Percentiles rank a stretch among this genome's conserved stretches.
Conservation (phyloP, 169 alveolate genomes). For the Plasmodium reichenowi region DNA sequence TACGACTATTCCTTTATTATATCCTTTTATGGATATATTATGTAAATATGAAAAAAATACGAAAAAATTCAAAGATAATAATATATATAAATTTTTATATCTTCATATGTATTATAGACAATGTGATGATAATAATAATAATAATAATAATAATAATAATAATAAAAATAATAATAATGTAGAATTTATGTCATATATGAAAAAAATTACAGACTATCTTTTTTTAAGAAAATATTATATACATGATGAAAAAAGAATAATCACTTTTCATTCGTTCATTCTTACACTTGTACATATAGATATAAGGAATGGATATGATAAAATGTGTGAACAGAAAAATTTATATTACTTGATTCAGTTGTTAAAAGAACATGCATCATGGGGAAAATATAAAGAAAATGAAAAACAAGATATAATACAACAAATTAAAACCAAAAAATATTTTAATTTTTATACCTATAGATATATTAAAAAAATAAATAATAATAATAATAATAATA, state of each 20-base stretch:
- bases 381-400: background rate
- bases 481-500: background rate
- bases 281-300: constrained; percentile 42
- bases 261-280: constrained; percentile 42
- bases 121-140: background rate
- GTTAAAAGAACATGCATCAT: background rate
- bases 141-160: background rate
- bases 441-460: no score
- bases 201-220: constrained; percentile 6
- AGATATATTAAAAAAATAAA: background rate
- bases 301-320: background rate
- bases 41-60: no score
- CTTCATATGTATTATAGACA: background rate
- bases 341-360: constrained; percentile 7
- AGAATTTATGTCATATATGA: background rate
- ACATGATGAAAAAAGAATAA: constrained; percentile 64
- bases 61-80: no score
- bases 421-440: no score
- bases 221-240: constrained; percentile 17
- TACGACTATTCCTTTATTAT: background rate
- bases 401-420: background rate
- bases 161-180: background rate
- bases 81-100: background rate
- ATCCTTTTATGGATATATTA: background rate
- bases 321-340: background rate